Percentiles rank a stretch among this genome's conserved stretches.
Conservation (phyloP, 305 asterid species). For the Fraxinus velutina region DNA sequence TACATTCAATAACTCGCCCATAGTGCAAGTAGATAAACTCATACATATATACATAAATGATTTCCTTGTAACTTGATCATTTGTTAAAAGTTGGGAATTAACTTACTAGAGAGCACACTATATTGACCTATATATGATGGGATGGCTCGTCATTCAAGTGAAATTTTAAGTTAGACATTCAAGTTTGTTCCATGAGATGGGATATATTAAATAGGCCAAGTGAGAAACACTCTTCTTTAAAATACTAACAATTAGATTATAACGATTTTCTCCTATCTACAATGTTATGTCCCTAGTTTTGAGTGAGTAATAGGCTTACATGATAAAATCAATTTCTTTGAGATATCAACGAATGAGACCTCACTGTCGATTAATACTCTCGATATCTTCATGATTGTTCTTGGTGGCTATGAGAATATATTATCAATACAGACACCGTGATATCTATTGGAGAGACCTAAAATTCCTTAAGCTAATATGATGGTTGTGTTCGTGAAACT, state of each 20-base stretch:
- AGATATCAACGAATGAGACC: background rate
- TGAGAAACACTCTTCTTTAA: background rate
- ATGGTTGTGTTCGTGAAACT: background rate
- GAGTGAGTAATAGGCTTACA: background rate
- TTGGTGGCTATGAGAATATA: background rate
- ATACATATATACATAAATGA: background rate
- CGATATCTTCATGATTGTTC: background rate
- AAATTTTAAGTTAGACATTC: background rate
- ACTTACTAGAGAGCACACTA: background rate
- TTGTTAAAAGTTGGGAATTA: background rate
- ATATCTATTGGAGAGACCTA: background rate
- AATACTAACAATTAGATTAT: background rate
- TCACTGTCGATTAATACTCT: background rate
- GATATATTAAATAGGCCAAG: background rate
- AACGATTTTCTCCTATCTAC: background rate
- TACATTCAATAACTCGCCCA: background rate
- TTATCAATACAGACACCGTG: background rate
- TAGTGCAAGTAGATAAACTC: background rate
- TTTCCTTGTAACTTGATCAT: background rate
- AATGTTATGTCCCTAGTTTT: background rate
- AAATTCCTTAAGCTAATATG: background rate
- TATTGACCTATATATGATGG: background rate
- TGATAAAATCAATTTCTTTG: background rate
- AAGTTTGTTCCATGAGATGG: background rate
- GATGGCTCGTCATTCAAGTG: background rate